phyloP scores from a whole-genome alignment of 805 yeast genomes.

The Metschnikowia peoriensis region DNA sequence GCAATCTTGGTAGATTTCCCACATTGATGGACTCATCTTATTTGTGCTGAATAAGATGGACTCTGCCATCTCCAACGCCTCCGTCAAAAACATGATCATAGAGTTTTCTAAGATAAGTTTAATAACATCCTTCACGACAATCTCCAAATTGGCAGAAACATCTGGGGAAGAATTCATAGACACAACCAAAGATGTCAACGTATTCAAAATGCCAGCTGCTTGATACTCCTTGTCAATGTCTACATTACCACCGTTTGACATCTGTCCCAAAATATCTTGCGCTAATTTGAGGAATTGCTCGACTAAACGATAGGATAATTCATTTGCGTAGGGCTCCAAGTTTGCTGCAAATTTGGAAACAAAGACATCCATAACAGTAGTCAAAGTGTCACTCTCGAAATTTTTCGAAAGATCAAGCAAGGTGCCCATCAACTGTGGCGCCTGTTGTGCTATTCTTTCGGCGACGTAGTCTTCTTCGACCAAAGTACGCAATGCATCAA shows the following conservation, averaged over 20 bases:
- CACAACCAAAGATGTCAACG: conserved; percentile 42
- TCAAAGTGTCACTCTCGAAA: conserved; percentile 42
- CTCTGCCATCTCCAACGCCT: conserved; percentile 47
- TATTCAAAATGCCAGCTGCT: conserved; percentile 42
- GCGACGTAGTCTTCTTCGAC: conserved; percentile 42
- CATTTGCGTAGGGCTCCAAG: conserved; percentile 53
- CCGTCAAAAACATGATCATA: conserved; percentile 37
- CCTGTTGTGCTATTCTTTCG: conserved; percentile 40
- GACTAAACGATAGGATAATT: conserved; percentile 54
- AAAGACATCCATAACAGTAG: conserved; percentile 45
- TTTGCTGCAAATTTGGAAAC: conserved; percentile 43
- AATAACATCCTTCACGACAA: conserved; percentile 33
- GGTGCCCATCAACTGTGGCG: conserved; percentile 45
- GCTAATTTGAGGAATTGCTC: conserved; percentile 74
- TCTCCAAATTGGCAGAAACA: conserved; percentile 36
- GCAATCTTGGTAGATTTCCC: conserved; percentile 51
- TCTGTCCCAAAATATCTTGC: conserved; percentile 45
- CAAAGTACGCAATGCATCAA: conserved; percentile 50
- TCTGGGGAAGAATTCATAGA: conserved; percentile 42
- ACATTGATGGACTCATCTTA: conserved; percentile 48
- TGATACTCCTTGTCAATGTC: conserved; percentile 41
- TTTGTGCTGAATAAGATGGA: conserved; percentile 54
- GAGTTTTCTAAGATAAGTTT: conserved; percentile 37
- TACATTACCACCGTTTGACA: conserved; percentile 15
- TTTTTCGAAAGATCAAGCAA: conserved; percentile 45